Evolutionary conservation across 345 rosid genomes (phyloP), one percentile per base, ranked within the genome.

Genomic region (Gossypioides kirkii): DNA sequence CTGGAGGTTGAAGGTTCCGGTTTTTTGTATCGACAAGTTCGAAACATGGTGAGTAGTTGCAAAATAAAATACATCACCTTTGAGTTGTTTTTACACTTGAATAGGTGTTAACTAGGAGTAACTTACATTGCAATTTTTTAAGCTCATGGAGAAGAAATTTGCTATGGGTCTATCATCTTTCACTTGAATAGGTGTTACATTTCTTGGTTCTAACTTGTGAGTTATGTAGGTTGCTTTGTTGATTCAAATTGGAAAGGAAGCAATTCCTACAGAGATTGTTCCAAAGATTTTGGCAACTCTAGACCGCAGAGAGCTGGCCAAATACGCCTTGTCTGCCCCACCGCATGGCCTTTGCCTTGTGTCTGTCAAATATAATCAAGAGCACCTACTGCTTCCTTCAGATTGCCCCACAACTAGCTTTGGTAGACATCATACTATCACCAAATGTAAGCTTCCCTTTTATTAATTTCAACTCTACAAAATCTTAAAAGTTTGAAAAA

Each of bases 1-100:
- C 81, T 92, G 38, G 92, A 95, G 81, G 97, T 95, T 64, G 97
- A 90, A 85, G 98, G 99, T 77, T 81, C 97, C 0, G 97, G 96
- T 43, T 90, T 94, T 82, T 73, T 94, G 83, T 94, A 94, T 70
- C 77, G 94, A 83, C 98, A 90, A 90, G 97, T 89, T 28, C 86
- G 96, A 61, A 92, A 94, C 88, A 92, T 94, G 97, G 97, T 69
- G 49, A 56, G 9, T 49, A 64, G 61, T 63, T 66, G 10, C 54
- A 65, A 42, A 63, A 23, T 22, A 63, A 52, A n/a, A 64, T 8
- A 32, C 7, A 26, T 22, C 47, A 47, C 9, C 3, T 13, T 49
- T 28, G 58, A 49, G 43, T 38, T 50, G 18, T 16, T 59, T 26
- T 11, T 38, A 25, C 3, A 6, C 61, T 23, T 58, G 36, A 25